Conservation (phyloP, 2,329 filamentous ascomycete genomes). For the Aspergillus fumigatus region DNA sequence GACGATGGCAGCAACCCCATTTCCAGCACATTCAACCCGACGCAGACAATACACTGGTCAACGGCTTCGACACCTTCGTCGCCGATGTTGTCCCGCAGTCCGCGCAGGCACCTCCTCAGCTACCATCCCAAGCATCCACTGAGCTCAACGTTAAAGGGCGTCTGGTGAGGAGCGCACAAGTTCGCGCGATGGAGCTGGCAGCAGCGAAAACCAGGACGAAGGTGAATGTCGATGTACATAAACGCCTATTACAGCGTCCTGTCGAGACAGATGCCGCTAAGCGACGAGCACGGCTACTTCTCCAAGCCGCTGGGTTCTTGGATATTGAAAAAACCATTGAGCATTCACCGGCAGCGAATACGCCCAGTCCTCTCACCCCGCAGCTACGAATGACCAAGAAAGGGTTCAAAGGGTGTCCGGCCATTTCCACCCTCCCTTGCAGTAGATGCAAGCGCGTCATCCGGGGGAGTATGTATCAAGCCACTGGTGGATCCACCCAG, state of each 20-base stretch:
- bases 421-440: conserved; percentile 8
- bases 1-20: conserved; percentile 26
- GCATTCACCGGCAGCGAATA: conserved; percentile 21
- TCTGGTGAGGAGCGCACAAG: neutral
- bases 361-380: conserved; percentile 4
- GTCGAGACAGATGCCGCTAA: neutral
- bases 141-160: too few relatives aligned
- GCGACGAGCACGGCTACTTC: conserved; percentile 26
- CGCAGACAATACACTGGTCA: conserved; percentile 26
- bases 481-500: neutral
- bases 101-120: conserved; percentile 21
- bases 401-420: conserved; percentile 14
- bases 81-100: conserved; percentile 31
- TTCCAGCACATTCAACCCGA: conserved; percentile 17
- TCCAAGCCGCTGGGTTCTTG: conserved; percentile 33
- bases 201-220: conserved; percentile 1
- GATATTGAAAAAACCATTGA: conserved; percentile 40
- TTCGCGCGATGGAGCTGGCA: neutral
- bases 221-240: neutral
- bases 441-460: conserved; percentile 17
- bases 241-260: neutral
- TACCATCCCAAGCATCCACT: conserved; percentile 1
- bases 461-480: conserved; percentile 24
- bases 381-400: conserved; percentile 13
- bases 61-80: conserved; percentile 40